Evolutionary conservation across 805 yeast genomes (phyloP).

Genomic region (Ogataea pilisensis): DNA sequence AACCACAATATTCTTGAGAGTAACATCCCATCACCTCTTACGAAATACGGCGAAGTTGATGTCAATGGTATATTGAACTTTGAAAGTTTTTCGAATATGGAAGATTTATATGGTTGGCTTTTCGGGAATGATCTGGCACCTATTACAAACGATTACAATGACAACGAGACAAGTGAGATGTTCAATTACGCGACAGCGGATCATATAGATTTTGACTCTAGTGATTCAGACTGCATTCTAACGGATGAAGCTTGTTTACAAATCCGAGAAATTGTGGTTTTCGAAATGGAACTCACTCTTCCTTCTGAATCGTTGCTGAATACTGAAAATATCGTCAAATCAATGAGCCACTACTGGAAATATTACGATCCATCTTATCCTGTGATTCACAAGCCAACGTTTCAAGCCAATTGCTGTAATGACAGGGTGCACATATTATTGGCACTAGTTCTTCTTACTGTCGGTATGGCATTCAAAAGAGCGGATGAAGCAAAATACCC

Average conservation of each 20-base stretch:
- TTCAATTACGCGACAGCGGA: background rate
- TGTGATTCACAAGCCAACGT: slow-evolving; percentile 35
- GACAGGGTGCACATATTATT: slow-evolving; percentile 12
- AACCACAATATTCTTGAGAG: no score
- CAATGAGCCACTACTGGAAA: slow-evolving; percentile 32
- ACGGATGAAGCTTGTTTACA: background rate
- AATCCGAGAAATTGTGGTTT: slow-evolving; percentile 1
- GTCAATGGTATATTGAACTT: slow-evolving; percentile 1
- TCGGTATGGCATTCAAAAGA: slow-evolving; percentile 23
- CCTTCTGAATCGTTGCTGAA: slow-evolving; percentile 3
- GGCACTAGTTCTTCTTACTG: slow-evolving; percentile 11
- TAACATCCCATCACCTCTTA: background rate
- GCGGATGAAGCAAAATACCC: slow-evolving; percentile 6
- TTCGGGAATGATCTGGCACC: slow-evolving; percentile 17
- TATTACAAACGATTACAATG: background rate
- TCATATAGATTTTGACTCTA: slow-evolving; percentile 2
- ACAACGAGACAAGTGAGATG: background rate
- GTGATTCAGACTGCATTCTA: background rate
- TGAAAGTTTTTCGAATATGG: slow-evolving; percentile 14
- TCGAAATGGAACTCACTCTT: slow-evolving; percentile 2
- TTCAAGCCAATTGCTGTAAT: slow-evolving; percentile 7
- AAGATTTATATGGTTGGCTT: slow-evolving; percentile 24
- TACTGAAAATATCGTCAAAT: slow-evolving; percentile 11
- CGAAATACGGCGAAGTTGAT: no score
- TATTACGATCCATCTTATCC: slow-evolving; percentile 36